Conservation (phyloP, 371 early-diverging fungal species). For the Mortierella sp. region DNA sequence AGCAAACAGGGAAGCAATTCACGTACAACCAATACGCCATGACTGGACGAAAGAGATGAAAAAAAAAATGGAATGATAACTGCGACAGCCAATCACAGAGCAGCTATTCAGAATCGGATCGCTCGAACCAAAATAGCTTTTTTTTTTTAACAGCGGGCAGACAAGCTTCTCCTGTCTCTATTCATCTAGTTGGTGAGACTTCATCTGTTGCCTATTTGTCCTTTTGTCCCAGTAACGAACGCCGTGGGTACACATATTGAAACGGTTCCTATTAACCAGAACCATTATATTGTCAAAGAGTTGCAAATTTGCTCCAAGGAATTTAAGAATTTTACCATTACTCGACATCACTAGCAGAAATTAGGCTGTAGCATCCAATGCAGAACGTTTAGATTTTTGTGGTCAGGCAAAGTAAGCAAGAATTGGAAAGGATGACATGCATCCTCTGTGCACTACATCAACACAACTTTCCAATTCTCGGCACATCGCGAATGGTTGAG, state of each 20-base stretch:
- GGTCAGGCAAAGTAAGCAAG: neutral
- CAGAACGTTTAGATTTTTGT: too few species aligned
- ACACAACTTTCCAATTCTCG: neutral
- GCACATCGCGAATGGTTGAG: neutral
- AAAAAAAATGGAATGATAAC: conserved; percentile 30
- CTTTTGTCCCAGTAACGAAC: neutral
- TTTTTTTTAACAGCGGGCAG: neutral
- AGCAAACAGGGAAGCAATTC: neutral
- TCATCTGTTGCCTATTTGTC: conserved; percentile 15
- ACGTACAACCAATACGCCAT: neutral
- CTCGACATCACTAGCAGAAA: neutral
- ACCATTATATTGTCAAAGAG: neutral
- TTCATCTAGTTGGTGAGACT: neutral
- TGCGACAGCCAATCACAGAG: conserved; percentile 38
- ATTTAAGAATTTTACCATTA: neutral
- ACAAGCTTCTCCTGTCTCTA: neutral
- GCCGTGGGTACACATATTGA: neutral
- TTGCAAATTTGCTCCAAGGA: neutral
- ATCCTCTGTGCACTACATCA: neutral
- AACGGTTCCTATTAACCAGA: neutral
- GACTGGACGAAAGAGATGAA: neutral
- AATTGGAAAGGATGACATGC: neutral
- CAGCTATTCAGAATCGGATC: conserved; percentile 5
- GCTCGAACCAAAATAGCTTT: conserved; percentile 9
- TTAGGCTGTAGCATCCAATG: neutral